Conservation (phyloP, 306 rosid species). For the Morella rubra region DNA sequence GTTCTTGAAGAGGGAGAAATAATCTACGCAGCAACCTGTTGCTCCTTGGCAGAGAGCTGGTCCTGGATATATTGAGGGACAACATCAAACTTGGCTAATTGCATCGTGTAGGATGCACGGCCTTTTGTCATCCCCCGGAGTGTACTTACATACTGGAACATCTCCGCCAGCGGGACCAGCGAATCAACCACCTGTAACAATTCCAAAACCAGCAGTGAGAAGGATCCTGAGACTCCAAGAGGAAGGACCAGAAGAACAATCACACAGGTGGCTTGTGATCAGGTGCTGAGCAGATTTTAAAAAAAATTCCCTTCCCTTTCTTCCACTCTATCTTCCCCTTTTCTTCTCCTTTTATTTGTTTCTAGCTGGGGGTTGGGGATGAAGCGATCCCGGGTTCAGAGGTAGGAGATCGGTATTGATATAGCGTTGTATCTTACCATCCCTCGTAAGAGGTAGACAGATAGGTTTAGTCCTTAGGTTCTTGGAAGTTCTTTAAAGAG, state of each 20-base stretch:
- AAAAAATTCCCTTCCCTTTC: neutral
- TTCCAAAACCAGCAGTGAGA: slow-evolving; percentile 1
- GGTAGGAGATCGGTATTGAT: neutral
- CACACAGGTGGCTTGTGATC: neutral
- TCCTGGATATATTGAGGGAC: slow-evolving; percentile 96
- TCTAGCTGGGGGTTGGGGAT: neutral
- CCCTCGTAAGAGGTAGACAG: too few species aligned
- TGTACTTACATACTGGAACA: slow-evolving; percentile 95
- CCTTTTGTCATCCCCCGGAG: slow-evolving; percentile 97
- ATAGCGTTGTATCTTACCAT: too few species aligned
- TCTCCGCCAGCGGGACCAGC: slow-evolving; percentile 89
- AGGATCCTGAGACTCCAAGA: slow-evolving; percentile 7
- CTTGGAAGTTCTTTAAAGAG: too few species aligned
- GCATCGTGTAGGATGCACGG: slow-evolving; percentile 95
- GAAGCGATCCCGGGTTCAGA: neutral
- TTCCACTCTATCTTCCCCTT: neutral
- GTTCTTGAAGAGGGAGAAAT: slow-evolving; percentile 17
- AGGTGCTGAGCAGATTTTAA: neutral
- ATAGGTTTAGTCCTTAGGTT: too few species aligned
- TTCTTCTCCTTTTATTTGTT: neutral
- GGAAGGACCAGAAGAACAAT: neutral
- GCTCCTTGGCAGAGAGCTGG: slow-evolving; percentile 78
- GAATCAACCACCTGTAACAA: slow-evolving; percentile 82
- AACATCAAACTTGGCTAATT: slow-evolving; percentile 81
- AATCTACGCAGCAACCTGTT: slow-evolving; percentile 81